A percentile compares a stretch with the other conserved stretches of the same genome.
Conservation (phyloP, 2,329 filamentous ascomycete genomes). For the Nothophaeocryptopus gaeumannii region DNA sequence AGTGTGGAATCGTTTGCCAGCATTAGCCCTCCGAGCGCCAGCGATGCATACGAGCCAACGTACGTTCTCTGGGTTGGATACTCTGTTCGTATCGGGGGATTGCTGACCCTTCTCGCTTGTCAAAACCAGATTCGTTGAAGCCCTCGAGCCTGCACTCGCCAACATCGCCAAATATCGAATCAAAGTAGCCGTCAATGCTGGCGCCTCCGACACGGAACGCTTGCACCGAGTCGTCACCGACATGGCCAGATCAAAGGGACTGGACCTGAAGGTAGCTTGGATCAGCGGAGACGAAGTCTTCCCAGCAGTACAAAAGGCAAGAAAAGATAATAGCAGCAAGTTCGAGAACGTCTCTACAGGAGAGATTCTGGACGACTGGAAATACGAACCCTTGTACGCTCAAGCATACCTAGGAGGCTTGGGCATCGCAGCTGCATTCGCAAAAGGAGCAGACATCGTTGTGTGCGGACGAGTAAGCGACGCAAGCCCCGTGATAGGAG, state of each 20-base stretch:
- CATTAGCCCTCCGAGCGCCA: conserved; percentile 8
- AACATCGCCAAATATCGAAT: conserved; percentile 50
- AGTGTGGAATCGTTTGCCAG: not conserved
- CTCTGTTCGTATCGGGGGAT: no score
- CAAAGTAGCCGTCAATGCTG: conserved; percentile 57
- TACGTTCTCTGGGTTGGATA: no score
- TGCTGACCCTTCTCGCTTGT: no score
- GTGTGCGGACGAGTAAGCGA: conserved; percentile 46
- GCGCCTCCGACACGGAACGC: conserved; percentile 54
- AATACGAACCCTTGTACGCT: conserved; percentile 32
- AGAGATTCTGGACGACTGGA: conserved; percentile 36
- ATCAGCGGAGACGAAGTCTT: conserved; percentile 46
- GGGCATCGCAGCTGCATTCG: conserved; percentile 43
- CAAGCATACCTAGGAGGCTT: conserved; percentile 46
- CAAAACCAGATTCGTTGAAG: conserved; percentile 44
- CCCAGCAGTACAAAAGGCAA: conserved; percentile 35
- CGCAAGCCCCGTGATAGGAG: conserved; percentile 45
- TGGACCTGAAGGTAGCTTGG: conserved; percentile 50
- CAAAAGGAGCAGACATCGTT: conserved; percentile 44
- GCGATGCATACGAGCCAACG: conserved; percentile 51
- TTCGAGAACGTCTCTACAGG: conserved; percentile 40
- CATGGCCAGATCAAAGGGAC: conserved; percentile 33
- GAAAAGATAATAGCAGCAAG: conserved; percentile 37
- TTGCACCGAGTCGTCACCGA: conserved; percentile 47
- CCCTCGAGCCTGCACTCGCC: conserved; percentile 45